phyloP scores from a whole-genome alignment of 2,329 filamentous ascomycete genomes.

The Talaromyces sp. region DNA sequence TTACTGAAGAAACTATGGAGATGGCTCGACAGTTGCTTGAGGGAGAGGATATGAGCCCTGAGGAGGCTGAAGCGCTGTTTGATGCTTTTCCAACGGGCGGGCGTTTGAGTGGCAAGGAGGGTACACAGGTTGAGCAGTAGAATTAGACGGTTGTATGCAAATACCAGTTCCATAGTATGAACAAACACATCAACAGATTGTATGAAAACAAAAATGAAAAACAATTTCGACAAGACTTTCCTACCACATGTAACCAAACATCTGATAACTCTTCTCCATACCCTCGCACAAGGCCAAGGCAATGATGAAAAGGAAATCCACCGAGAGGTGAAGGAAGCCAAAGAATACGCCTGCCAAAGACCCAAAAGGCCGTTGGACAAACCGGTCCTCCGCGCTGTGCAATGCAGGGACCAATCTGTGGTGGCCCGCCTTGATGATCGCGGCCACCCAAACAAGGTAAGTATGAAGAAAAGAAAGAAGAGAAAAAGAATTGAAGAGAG shows the following conservation, averaged over 20 bases:
- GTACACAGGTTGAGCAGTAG: slow-evolving; percentile 13
- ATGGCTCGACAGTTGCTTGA: slow-evolving; percentile 79
- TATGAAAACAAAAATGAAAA: too few relatives aligned
- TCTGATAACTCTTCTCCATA: slow-evolving; percentile 34
- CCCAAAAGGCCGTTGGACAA: slow-evolving; percentile 46
- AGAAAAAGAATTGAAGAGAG: slow-evolving; percentile 24
- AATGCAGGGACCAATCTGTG: slow-evolving; percentile 52
- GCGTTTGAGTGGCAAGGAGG: slow-evolving; percentile 12
- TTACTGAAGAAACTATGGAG: slow-evolving; percentile 72
- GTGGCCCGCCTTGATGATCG: slow-evolving; percentile 44
- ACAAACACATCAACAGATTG: too few relatives aligned
- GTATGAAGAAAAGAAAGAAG: slow-evolving; percentile 47
- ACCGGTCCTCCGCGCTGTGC: slow-evolving; percentile 52
- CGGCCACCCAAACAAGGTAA: slow-evolving; percentile 48
- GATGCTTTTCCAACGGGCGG: slow-evolving; percentile 39
- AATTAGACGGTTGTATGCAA: not conserved
- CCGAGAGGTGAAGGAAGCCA: slow-evolving; percentile 37
- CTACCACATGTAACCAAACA: too few relatives aligned
- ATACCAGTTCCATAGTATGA: too few relatives aligned
- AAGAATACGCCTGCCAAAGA: slow-evolving; percentile 48
- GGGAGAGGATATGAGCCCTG: slow-evolving; percentile 69
- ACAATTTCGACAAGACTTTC: too few relatives aligned
- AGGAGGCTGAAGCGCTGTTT: slow-evolving; percentile 62
- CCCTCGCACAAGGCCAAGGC: slow-evolving; percentile 29
- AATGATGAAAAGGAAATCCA: slow-evolving; percentile 39